A percentile compares a stretch with the other conserved stretches of the same genome.
Conservation (phyloP, 176 grass and related monocot genomes). For the Triticum timopheevii region DNA sequence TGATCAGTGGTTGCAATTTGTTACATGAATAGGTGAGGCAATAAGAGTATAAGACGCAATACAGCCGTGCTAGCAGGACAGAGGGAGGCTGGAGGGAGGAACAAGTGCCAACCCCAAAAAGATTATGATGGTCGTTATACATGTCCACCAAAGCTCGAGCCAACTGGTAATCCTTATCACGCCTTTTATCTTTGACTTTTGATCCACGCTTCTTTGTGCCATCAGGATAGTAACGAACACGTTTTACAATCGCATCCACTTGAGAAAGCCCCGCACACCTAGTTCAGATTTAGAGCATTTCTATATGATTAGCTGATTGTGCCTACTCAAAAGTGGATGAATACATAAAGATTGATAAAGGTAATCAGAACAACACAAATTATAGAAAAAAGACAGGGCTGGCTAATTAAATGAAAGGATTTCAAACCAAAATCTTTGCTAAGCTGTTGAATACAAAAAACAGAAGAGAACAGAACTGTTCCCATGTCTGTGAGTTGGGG, state of each 20-base stretch:
- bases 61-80: not conserved
- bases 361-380: not conserved
- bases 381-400: too few relatives aligned
- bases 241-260: not conserved
- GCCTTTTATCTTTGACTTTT: not conserved
- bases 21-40: not conserved
- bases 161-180: not conserved
- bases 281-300: not conserved
- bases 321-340: not conserved
- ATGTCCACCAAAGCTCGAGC: not conserved
- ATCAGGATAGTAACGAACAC: not conserved
- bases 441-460: too few relatives aligned
- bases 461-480: not conserved
- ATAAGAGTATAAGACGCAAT: not conserved
- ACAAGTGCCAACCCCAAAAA: not conserved
- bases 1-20: not conserved
- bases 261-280: not conserved
- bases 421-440: too few relatives aligned
- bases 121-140: slow-evolving; percentile 4
- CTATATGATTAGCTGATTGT: not conserved
- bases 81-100: not conserved
- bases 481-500: not conserved
- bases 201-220: not conserved
- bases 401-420: too few relatives aligned
- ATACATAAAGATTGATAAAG: not conserved